These are phyloP conservation scores for Luzula sylvatica DNA, from an alignment of 176 grass and related monocot genomes.

Conservation along the genomic window DNA sequence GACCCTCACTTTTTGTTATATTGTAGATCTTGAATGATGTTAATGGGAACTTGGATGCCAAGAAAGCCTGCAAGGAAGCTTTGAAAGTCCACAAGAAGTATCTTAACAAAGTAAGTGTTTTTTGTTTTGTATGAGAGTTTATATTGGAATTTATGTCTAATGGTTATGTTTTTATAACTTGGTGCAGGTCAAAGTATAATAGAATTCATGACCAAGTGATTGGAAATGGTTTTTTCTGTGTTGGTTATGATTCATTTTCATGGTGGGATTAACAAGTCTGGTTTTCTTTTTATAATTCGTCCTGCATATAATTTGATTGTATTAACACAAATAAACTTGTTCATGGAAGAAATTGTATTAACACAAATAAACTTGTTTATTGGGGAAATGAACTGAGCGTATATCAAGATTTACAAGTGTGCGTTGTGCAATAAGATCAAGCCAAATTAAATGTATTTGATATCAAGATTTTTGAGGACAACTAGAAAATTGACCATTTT, in stretches of 20 bases:
- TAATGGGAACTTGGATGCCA: conserved; percentile 86
- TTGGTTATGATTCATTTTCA: conserved; percentile 13
- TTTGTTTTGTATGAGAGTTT: neutral
- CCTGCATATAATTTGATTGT: conserved; percentile 25
- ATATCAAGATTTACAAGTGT: too few relatives aligned
- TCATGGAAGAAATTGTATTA: too few relatives aligned
- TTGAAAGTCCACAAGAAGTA: conserved; percentile 80
- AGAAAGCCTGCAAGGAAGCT: conserved; percentile 71
- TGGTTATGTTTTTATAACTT: neutral
- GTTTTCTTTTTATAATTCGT: conserved; percentile 6
- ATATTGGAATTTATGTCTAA: neutral
- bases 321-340: conserved; percentile 16
- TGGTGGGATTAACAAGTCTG: neutral
- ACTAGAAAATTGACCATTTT: too few relatives aligned
- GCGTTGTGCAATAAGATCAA: too few relatives aligned
- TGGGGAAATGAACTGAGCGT: too few relatives aligned
- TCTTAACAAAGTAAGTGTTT: conserved; percentile 43
- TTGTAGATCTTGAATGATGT: conserved; percentile 87
- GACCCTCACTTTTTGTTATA: neutral
- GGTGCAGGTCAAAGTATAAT: conserved; percentile 60
- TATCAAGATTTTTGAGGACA: too few relatives aligned
- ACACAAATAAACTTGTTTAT: conserved; percentile 13
- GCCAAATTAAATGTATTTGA: too few relatives aligned
- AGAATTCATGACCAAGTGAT: conserved; percentile 25
- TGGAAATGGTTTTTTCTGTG: neutral